Evolutionary conservation across 1,284 basidiomycete species (phyloP).

Genomic region (Trichosporon faecale): DNA sequence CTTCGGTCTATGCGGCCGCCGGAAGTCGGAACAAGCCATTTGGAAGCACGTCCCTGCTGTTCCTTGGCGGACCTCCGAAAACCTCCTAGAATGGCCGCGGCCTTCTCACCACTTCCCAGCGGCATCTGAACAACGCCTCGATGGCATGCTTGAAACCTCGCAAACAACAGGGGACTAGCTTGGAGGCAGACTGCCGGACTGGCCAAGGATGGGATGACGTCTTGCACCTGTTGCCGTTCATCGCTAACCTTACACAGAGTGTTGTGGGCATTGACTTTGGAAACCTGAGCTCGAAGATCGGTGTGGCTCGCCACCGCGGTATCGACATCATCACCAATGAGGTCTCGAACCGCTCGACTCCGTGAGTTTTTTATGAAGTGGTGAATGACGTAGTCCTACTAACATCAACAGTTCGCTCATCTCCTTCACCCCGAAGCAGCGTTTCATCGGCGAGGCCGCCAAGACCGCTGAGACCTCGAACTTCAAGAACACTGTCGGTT

Average conservation of each 20-base stretch:
- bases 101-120: too few relatives aligned
- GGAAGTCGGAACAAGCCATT: not conserved
- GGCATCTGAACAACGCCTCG: not conserved
- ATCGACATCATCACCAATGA: constrained; percentile 96
- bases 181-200: not conserved
- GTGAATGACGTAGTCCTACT: not conserved
- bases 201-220: not conserved
- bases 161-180: not conserved
- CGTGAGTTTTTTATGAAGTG: constrained; percentile 58
- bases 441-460: constrained; percentile 83
- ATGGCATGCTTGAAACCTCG: not conserved
- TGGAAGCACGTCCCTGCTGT: not conserved
- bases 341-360: constrained; percentile 89
- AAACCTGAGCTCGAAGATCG: constrained; percentile 85
- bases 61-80: not conserved
- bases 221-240: not conserved
- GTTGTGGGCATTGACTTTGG: constrained; percentile 93
- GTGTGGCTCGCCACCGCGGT: constrained; percentile 85
- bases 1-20: not conserved
- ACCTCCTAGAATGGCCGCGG: not conserved
- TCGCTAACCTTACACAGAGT: constrained; percentile 35
- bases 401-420: constrained; percentile 68
- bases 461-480: constrained; percentile 98
- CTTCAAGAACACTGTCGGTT: constrained; percentile 91
- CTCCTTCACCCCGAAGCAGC: constrained; percentile 83